Evolutionary conservation across 2,329 filamentous ascomycete genomes (phyloP), one percentile per base, ranked within the genome.

Genomic region (Fusarium siculi): DNA sequence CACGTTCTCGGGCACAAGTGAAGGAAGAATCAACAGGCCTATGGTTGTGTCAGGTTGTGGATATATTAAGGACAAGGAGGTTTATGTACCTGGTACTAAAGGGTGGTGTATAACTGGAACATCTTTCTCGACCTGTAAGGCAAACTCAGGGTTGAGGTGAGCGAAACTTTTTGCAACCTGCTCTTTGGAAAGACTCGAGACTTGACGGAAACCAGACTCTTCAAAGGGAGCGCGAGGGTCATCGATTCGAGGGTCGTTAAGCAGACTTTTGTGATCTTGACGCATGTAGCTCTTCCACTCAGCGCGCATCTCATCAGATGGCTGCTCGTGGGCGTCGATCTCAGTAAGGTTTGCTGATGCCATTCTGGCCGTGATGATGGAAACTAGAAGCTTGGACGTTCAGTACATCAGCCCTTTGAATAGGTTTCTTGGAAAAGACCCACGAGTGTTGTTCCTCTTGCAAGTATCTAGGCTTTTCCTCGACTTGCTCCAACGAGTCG

Each of bases 21-120:
- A 88, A 18, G 95, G 95, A 6, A 95, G 84, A 58, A 98, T 88
- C 63, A 93, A 87, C 15, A 99, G 89, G 69, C 96, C 96, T 97
- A 70, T 18, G 12, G 12, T 6, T 11, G 25, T 37, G 37, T 76
- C 18, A 69, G 42, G 16, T 42, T 34, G 21, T 36, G 15, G 18
- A 6, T 4, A 37, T 12, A n/a, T 12, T 34, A 19, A 49, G 21
- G 8, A 40, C 18, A 30, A 15, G 19, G 6, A 15, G 15, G 40
- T 21, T 8, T 78, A 15, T 32, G 76, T 84, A 94, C 93, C 93
- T 81, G 93, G 93, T 53, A 96, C 82, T 34, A 91, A 80, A 4
- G 88, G 85, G 73, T 93, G 89, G 75, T 90, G 88, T 75, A 92
- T 91, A n/a, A 92, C 83, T 10, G 85, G 83, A 19, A 79, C 82